Conservation (phyloP, 1,284 basidiomycete genomes). For the Tilletia caries region DNA sequence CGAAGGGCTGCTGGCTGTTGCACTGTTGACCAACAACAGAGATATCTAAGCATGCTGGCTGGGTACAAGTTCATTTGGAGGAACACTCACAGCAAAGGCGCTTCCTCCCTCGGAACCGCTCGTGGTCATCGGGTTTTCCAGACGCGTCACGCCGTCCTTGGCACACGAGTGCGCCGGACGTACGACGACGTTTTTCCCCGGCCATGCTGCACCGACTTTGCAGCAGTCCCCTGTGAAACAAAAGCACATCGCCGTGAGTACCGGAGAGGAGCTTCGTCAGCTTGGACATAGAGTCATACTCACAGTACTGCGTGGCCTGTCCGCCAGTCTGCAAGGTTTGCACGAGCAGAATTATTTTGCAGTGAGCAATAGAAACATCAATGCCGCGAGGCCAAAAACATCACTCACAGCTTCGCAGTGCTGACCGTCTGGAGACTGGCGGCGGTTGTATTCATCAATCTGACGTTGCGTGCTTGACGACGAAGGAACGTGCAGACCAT, state of each 20-base stretch:
- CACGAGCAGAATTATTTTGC: no score
- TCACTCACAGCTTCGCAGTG: no score
- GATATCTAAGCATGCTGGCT: background rate
- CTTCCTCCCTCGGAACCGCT: background rate
- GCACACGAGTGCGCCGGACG: background rate
- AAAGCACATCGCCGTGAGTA: background rate
- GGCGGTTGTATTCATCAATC: no score
- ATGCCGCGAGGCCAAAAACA: no score
- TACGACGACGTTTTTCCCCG: background rate
- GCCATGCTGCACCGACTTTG: background rate
- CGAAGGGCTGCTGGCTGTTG: slow-evolving; percentile 8
- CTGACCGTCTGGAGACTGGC: no score
- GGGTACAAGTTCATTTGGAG: background rate
- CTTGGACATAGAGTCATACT: background rate
- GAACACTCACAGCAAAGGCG: background rate
- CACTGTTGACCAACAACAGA: background rate
- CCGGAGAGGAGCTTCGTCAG: no score
- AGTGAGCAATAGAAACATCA: no score
- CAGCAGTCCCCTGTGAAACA: slow-evolving; percentile 6
- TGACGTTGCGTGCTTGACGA: no score
- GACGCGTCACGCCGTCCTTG: background rate
- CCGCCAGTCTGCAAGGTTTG: no score
- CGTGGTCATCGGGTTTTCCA: background rate
- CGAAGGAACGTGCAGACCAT: no score
- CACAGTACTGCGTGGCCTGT: no score